Evolutionary conservation across 2,329 filamentous ascomycete genomes (phyloP).

Genomic region (Cytospora chrysosperma): DNA sequence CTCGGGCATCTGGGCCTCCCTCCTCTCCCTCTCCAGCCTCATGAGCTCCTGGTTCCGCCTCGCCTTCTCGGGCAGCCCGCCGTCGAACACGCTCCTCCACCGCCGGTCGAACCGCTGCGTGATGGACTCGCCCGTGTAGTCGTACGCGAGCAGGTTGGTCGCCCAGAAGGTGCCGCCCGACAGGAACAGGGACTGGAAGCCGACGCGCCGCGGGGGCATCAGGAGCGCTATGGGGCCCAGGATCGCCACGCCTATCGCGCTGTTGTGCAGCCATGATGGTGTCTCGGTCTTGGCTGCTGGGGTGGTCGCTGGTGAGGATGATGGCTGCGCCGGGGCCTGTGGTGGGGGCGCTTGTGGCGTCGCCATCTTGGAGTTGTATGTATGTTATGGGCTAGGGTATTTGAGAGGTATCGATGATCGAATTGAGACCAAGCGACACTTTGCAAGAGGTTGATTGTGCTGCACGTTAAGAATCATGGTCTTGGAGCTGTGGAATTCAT

Average conservation of each 20-base stretch:
- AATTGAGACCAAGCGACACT: background rate
- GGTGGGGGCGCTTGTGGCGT: slow-evolving; percentile 18
- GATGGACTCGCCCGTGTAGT: slow-evolving; percentile 56
- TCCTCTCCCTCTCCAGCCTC: slow-evolving; percentile 44
- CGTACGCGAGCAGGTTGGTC: slow-evolving; percentile 55
- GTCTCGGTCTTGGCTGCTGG: slow-evolving; percentile 22
- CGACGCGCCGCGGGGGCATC: slow-evolving; percentile 51
- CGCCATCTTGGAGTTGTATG: slow-evolving; percentile 12
- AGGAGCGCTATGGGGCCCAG: slow-evolving; percentile 48
- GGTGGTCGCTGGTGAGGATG: background rate
- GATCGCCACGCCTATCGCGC: slow-evolving; percentile 48
- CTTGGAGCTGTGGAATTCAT: background rate
- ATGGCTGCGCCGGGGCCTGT: slow-evolving; percentile 8
- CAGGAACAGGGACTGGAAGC: slow-evolving; percentile 51
- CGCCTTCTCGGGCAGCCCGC: slow-evolving; percentile 57
- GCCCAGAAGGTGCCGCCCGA: slow-evolving; percentile 50
- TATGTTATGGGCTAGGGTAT: background rate
- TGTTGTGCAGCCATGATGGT: slow-evolving; percentile 44
- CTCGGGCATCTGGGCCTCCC: slow-evolving; percentile 35
- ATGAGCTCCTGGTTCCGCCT: slow-evolving; percentile 47
- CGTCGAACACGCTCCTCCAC: slow-evolving; percentile 45
- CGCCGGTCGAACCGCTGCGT: slow-evolving; percentile 47
- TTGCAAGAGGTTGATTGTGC: background rate
- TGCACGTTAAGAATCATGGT: background rate
- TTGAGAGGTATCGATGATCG: background rate